Evolutionary conservation across 2,329 filamentous ascomycete species (phyloP), one percentile per base, ranked within the genome.

Genomic region (Leptographium galeiforme): DNA sequence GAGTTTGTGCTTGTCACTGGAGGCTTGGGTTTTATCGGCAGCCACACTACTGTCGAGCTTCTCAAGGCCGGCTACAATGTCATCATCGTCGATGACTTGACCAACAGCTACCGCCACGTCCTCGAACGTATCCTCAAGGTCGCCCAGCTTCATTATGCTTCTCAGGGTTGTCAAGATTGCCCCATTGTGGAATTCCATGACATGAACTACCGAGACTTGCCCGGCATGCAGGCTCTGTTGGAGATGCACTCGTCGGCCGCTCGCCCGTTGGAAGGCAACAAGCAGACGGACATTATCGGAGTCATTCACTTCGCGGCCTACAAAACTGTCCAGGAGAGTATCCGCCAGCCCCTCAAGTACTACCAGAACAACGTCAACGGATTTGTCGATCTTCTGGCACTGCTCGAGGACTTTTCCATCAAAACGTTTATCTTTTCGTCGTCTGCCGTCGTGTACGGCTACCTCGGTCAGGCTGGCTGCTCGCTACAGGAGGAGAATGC

Each of bases 301-400:
- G 79, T 85, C n/a, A 83, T 85, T 54, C 82, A 85, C 61, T 85
- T 85, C 58, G 82, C 82, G 14, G 82, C 82, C 1, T 78, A 78
- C 69, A 85, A 85, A 63, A 79, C 81, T 2, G 80, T 84, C 0
- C 74, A 75, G 32, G 81, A 85, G 59, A 83, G 78, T 45, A 83
- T 84, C 56, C 64, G 67, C 32, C 68, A 72, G 55, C 81, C 81
- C 0, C 65, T 85, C 53, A 75, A 75, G 55, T 85, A 85, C 65
- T 85, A 85, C 65, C 72, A 73, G 55, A 85, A 85, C 69, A 85
- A 85, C 56, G 79, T 85, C 36, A 76, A 75, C 59, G 82, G 81
- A 0, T 67, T 85, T 6, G 70, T 85, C 48, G 72, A 81, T 55
- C 75, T 85, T 54, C 71, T 82, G 34, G 66, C 71, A 18, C 69